Base-by-base conservation (phyloP, 805 yeast species). In the Metschnikowia hibisci region DNA sequence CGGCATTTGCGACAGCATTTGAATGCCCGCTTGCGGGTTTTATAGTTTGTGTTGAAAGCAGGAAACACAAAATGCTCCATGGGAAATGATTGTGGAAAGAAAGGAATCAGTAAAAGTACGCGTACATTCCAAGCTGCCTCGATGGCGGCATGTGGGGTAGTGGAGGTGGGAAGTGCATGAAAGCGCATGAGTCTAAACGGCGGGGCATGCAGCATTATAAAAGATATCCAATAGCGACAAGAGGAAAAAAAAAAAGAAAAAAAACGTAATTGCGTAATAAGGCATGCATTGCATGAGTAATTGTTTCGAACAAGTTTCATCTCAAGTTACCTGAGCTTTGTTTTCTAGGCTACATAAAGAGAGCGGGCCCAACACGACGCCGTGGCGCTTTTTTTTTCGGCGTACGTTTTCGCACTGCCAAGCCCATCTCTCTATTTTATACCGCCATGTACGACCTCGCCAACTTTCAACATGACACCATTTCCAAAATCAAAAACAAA, bases 1-100 rank as follows among this genome's bases (percentile, higher is more conserved):
- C 70, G 61, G 54, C 74, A 68, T 46, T 60, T 67, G 38, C 60
- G 61, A 48, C 74, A 68, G 34, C 74, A 72, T 49, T 63, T 60
- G 55, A 65, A 69, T 3, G 69, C 70, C 9, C 74, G 55, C 44
- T 69, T 69, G n/a, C 74, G 64, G 23, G 58, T 59, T 35, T 73
- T 62, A 50, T 66, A 68, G 46, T 56, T 66, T 14, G 56, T 62
- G 49, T 69, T 61, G 53, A 69, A 68, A 18, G 74, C 73, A 4
- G 74, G 74, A 41, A 68, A 68, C 41, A 68, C 74, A 51, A 62
- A 60, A 37, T 36, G 40, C 33, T 37, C 40, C 69, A 67, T 67
- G 30, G 39, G 26, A 7, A 18, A 13, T 9, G 14, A 6, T n/a
- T 14, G 31, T 14, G 31, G 15, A 28, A 28, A 28, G 15, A n/a